Evolutionary conservation across 345 rosid genomes (phyloP).

Genomic region (Jatropha curcas): DNA sequence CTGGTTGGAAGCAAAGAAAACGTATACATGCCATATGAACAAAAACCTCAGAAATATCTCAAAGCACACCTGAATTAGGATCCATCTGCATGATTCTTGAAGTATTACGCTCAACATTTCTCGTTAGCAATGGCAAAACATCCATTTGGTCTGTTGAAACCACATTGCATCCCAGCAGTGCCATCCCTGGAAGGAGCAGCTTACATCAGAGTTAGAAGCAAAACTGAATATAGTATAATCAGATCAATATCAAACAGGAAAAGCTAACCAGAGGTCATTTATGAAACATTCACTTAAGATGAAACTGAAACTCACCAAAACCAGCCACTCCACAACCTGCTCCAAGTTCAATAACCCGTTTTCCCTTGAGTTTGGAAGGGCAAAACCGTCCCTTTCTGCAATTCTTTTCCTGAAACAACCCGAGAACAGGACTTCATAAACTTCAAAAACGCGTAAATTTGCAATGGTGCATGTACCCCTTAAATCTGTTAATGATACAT

Average conservation of each 20-base stretch:
- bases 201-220: slow-evolving; percentile 12
- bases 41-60: neutral
- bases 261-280: neutral
- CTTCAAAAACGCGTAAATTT: neutral
- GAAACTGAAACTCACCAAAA: slow-evolving; percentile 62
- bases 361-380: slow-evolving; percentile 83
- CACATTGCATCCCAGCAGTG: slow-evolving; percentile 84
- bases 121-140: slow-evolving; percentile 71
- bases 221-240: slow-evolving; percentile 7
- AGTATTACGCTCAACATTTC: slow-evolving; percentile 80
- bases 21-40: neutral
- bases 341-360: slow-evolving; percentile 88
- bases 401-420: slow-evolving; percentile 66
- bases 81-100: slow-evolving; percentile 73
- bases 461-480: neutral
- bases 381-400: slow-evolving; percentile 83
- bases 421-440: slow-evolving; percentile 9
- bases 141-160: slow-evolving; percentile 80
- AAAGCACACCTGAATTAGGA: slow-evolving; percentile 52
- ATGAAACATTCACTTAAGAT: neutral
- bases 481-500: neutral
- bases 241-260: slow-evolving; percentile 13
- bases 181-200: slow-evolving; percentile 65
- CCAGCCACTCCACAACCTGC: slow-evolving; percentile 98
- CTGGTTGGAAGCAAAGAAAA: neutral